Base-by-base conservation (phyloP, 2,329 filamentous ascomycete genomes). In the Phialocephala subalpina region DNA sequence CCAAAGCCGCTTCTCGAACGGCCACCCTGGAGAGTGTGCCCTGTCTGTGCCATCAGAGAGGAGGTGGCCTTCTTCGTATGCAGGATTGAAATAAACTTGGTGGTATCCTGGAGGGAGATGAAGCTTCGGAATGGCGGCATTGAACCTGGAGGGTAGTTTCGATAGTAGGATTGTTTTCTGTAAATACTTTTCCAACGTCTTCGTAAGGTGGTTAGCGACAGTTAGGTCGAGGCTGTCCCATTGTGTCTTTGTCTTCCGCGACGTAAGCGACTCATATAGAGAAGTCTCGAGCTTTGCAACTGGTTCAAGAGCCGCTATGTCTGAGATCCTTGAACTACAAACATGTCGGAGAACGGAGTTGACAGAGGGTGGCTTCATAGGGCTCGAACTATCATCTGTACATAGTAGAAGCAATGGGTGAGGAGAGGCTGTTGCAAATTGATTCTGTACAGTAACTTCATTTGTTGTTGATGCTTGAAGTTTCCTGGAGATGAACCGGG, bases 21-120 rank as follows among this genome's bases (percentile, higher is more conserved):
- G 88, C 3, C 77, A 76, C 1, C 91, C 92, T 0, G 95, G 95
- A 27, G 84, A 89, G 75, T 97, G 93, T 61, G 90, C 83, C 4
- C 87, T 82, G 77, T 98, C 95, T 0, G 94, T 97, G 64, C 96
- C 95, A 80, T 99, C 96, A 1, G 88, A 82, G 20, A 93, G 84
- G 52, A 98, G 86, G 38, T 82, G 72, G 8, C 84, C 86, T 16
- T 87, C 81, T 0, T 86, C 82, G 20, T 90, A 81, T 68, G 88
- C 86, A 12, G 91, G 86, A 66, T 94, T 93, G 80, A 97, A 97
- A 81, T 97, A 97, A 70, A 95, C 88, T 40, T 97, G 84, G 77
- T 97, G 94, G 77, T 97, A 90, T 40, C 90, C 92, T 35, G 86
- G 83, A 0, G 90, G 88, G 7, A 76, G 55, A 5, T 36, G n/a